Evolutionary conservation across 2,329 filamentous ascomycete species (phyloP).

Genomic region (Bipolaris gigantea): DNA sequence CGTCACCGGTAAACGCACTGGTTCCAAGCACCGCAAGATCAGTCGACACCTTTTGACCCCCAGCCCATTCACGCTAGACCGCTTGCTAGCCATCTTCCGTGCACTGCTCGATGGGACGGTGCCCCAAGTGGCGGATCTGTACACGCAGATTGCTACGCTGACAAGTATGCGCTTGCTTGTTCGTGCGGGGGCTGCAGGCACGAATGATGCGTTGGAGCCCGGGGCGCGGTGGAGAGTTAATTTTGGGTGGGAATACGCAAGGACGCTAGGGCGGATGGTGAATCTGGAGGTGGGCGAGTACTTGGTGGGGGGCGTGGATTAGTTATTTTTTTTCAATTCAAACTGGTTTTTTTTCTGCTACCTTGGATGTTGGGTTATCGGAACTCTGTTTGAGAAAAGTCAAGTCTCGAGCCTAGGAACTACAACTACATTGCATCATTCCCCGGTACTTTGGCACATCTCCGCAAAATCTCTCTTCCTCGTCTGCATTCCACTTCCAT

Average conservation of each 20-base stretch:
- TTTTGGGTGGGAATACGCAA: conserved; percentile 75
- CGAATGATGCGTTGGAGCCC: conserved; percentile 65
- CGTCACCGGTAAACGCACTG: conserved; percentile 14
- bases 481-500: conserved; percentile 68
- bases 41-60: conserved; percentile 76
- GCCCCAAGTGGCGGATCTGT: conserved; percentile 51
- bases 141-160: conserved; percentile 67
- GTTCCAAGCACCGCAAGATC: conserved; percentile 67
- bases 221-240: conserved; percentile 77
- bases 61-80: conserved; percentile 74
- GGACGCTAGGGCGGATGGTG: conserved; percentile 70
- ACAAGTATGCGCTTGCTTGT: conserved; percentile 70
- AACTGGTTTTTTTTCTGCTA: neutral
- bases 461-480: conserved; percentile 81
- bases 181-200: conserved; percentile 58
- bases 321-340: neutral
- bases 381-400: neutral
- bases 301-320: conserved; percentile 43
- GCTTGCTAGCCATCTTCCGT: conserved; percentile 76
- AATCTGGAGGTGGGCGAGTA: conserved; percentile 78
- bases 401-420: conserved; percentile 56
- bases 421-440: conserved; percentile 93
- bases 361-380: neutral
- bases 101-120: conserved; percentile 59
- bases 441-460: conserved; percentile 79